phyloP scores from a whole-genome alignment of 2,329 filamentous ascomycete species.

The Arthrobotrys sphaeroides region DNA sequence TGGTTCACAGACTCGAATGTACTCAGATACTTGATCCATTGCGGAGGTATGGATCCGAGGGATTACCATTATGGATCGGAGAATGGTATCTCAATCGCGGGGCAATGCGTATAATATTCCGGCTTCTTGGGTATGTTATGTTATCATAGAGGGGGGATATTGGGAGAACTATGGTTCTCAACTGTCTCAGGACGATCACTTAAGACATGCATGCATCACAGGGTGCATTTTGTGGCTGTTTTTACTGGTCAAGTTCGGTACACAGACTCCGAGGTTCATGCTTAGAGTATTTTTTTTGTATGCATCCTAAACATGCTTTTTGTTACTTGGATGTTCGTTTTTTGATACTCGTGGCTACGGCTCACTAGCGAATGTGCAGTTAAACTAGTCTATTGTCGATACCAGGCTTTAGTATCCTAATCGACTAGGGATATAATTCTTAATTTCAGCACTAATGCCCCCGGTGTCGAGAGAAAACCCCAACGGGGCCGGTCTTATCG shows the following conservation, averaged over 20 bases:
- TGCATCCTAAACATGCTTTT: background rate
- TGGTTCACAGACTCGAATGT: no score
- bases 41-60: background rate
- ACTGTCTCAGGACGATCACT: background rate
- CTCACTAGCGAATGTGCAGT: conserved; percentile 15
- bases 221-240: background rate
- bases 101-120: background rate
- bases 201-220: background rate
- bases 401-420: conserved; percentile 4
- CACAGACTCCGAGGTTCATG: background rate
- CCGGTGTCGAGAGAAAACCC: background rate
- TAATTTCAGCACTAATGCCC: conserved; percentile 4
- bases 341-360: background rate
- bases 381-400: background rate
- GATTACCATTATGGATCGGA: background rate
- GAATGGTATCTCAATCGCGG: background rate
- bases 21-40: background rate
- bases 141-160: background rate
- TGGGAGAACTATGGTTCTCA: background rate
- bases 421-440: conserved; percentile 2
- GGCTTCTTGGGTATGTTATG: background rate
- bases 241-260: conserved; percentile 15
- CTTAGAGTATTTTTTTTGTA: background rate
- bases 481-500: background rate
- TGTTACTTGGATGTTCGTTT: background rate